These are phyloP conservation scores for Bertia moriformis DNA, from an alignment of 2,329 filamentous ascomycete species.

Conservation along the genomic window DNA sequence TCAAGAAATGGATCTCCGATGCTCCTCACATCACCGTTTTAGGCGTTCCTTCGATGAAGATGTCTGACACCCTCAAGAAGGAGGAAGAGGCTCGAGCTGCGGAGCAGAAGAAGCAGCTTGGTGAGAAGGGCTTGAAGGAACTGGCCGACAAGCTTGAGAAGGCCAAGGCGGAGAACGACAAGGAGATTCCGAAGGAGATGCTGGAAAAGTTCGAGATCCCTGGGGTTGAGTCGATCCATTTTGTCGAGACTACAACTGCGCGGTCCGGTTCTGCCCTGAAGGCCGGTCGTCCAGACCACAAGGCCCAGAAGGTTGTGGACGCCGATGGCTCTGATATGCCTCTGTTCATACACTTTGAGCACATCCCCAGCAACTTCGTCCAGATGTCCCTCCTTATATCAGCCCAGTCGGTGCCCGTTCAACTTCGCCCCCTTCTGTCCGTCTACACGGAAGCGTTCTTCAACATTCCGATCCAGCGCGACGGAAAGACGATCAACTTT, in stretches of 20 bases:
- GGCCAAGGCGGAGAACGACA: slow-evolving; percentile 79
- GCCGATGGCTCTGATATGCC: slow-evolving; percentile 44
- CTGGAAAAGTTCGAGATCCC: slow-evolving; percentile 73
- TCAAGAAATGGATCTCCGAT: slow-evolving; percentile 73
- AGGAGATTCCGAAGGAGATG: slow-evolving; percentile 68
- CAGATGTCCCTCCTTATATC: slow-evolving; percentile 70
- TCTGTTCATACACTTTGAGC: slow-evolving; percentile 91
- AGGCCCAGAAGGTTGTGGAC: slow-evolving; percentile 65
- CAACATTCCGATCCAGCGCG: slow-evolving; percentile 68
- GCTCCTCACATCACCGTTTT: slow-evolving; percentile 78
- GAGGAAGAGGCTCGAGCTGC: slow-evolving; percentile 69
- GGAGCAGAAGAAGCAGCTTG: slow-evolving; percentile 64
- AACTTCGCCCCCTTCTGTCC: slow-evolving; percentile 69
- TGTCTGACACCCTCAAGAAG: slow-evolving; percentile 68
- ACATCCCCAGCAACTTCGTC: slow-evolving; percentile 85
- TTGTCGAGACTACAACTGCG: slow-evolving; percentile 77
- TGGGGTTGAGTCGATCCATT: slow-evolving; percentile 79
- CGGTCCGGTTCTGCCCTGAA: slow-evolving; percentile 64
- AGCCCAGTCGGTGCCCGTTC: slow-evolving; percentile 62
- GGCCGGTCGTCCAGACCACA: slow-evolving; percentile 52
- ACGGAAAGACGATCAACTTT: slow-evolving; percentile 68
- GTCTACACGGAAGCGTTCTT: slow-evolving; percentile 90
- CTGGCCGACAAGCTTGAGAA: slow-evolving; percentile 63
- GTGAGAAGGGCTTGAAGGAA: slow-evolving; percentile 64
- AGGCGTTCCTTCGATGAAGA: slow-evolving; percentile 66